phyloP scores from a whole-genome alignment of 2,329 filamentous ascomycete species.

The Aspergillus sojae region DNA sequence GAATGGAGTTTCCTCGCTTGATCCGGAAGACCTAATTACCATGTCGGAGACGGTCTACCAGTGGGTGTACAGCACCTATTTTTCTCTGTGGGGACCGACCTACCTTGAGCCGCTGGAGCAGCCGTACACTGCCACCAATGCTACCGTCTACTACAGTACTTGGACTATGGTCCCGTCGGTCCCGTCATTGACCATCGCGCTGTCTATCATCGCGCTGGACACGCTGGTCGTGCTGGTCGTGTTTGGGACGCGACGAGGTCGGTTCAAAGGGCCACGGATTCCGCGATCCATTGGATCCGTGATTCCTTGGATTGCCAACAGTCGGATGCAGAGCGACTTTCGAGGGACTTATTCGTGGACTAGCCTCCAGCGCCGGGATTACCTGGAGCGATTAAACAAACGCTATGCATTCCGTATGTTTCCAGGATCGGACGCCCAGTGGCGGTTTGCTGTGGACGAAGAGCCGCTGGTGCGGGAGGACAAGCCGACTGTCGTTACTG shows the following conservation, averaged over 20 bases:
- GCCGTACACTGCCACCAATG: conserved; percentile 23
- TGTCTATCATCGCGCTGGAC: conserved; percentile 35
- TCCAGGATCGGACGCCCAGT: conserved; percentile 29
- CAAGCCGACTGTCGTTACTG: not conserved
- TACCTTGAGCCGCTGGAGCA: conserved; percentile 32
- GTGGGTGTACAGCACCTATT: conserved; percentile 41
- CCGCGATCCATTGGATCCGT: conserved; percentile 38
- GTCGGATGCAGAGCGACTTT: conserved; percentile 36
- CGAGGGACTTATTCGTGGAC: conserved; percentile 33
- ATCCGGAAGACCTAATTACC: conserved; percentile 24
- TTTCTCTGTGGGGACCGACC: conserved; percentile 36
- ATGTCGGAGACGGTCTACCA: conserved; percentile 35
- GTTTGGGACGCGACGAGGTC: conserved; percentile 35
- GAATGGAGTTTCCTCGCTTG: conserved; percentile 26
- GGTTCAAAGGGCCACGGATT: conserved; percentile 36
- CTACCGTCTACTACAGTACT: conserved; percentile 31
- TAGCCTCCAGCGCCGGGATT: conserved; percentile 28
- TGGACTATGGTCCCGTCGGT: conserved; percentile 36
- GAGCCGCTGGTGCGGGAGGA: conserved; percentile 20
- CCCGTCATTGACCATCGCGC: conserved; percentile 30
- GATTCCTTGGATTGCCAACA: conserved; percentile 39
- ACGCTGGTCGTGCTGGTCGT: conserved; percentile 36
- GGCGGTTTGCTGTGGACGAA: conserved; percentile 37
- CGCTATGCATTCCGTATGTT: conserved; percentile 38
- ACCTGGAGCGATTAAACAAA: conserved; percentile 31